Conservation (phyloP, 257 asterid species). For the Ilex aquifolium region DNA sequence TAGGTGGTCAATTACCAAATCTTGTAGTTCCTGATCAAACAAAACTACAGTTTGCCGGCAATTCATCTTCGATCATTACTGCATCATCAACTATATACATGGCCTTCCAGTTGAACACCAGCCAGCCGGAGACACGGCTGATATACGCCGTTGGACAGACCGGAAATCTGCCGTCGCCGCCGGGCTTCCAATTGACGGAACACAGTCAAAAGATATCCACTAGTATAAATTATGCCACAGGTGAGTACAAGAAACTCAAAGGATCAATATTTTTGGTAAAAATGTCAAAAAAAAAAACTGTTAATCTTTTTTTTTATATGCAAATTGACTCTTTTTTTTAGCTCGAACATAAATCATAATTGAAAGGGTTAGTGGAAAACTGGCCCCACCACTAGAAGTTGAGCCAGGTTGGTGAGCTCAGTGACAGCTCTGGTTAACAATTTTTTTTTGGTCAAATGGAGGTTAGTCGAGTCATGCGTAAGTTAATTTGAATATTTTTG, state of each 20-base stretch:
- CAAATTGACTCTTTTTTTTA: too few species aligned
- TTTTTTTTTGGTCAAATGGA: too few species aligned
- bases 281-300: too few species aligned
- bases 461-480: too few species aligned
- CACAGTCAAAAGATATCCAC: slow-evolving; percentile 44
- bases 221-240: slow-evolving; percentile 51
- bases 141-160: slow-evolving; percentile 59
- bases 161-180: slow-evolving; percentile 29
- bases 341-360: not conserved
- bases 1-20: slow-evolving; percentile 46
- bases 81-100: slow-evolving; percentile 41
- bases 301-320: not conserved
- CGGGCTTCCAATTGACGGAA: slow-evolving; percentile 29
- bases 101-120: slow-evolving; percentile 46
- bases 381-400: too few species aligned
- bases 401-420: too few species aligned
- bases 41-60: slow-evolving; percentile 33
- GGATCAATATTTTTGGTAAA: too few species aligned
- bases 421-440: too few species aligned
- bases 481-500: too few species aligned
- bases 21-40: slow-evolving; percentile 32
- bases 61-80: slow-evolving; percentile 23
- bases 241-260: slow-evolving; percentile 26
- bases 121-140: slow-evolving; percentile 36
- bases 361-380: too few species aligned